Percentiles rank a stretch among this genome's conserved stretches.
Evolutionary conservation across 1,284 basidiomycete genomes (phyloP).

Genomic region (Meripilus lineatus): DNA sequence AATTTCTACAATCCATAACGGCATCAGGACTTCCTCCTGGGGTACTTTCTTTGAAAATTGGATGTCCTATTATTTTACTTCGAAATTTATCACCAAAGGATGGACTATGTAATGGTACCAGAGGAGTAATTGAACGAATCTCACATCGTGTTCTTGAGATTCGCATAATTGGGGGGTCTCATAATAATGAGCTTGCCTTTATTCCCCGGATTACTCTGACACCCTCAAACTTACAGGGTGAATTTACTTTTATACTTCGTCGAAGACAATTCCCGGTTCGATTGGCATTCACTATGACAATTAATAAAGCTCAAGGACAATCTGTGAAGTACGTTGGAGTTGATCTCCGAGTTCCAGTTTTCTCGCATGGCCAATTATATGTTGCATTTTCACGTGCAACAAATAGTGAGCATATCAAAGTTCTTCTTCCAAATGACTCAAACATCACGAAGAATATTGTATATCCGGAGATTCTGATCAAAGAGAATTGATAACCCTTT

Average conservation of each 20-base stretch:
- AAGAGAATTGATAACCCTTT: too few relatives aligned
- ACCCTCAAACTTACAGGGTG: constrained; percentile 12
- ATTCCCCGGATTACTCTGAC: constrained; percentile 25
- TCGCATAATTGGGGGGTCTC: constrained; percentile 19
- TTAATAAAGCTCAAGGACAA: constrained; percentile 43
- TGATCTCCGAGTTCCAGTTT: constrained; percentile 31
- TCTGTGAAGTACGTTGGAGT: constrained; percentile 28
- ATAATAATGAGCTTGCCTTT: constrained; percentile 21
- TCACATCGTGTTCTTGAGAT: constrained; percentile 19
- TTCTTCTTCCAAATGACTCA: constrained; percentile 22
- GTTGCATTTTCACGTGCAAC: constrained; percentile 35
- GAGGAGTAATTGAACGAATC: constrained; percentile 15
- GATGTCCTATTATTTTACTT: constrained; percentile 32
- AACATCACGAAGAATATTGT: constrained; percentile 25
- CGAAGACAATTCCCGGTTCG: constrained; percentile 34
- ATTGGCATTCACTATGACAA: constrained; percentile 37
- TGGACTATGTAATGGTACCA: constrained; percentile 35
- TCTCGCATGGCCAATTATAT: constrained; percentile 40
- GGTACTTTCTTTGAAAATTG: constrained; percentile 28
- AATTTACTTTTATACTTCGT: constrained; percentile 21
- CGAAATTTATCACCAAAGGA: constrained; percentile 27
- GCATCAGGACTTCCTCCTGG: constrained; percentile 22
- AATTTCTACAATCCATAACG: constrained; percentile 20
- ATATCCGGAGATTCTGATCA: constrained; percentile 24
- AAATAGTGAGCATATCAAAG: constrained; percentile 20